These are phyloP conservation scores for Penicillium paxilli DNA, from an alignment of 495 filamentous ascomycete genomes.

Conservation along the genomic window DNA sequence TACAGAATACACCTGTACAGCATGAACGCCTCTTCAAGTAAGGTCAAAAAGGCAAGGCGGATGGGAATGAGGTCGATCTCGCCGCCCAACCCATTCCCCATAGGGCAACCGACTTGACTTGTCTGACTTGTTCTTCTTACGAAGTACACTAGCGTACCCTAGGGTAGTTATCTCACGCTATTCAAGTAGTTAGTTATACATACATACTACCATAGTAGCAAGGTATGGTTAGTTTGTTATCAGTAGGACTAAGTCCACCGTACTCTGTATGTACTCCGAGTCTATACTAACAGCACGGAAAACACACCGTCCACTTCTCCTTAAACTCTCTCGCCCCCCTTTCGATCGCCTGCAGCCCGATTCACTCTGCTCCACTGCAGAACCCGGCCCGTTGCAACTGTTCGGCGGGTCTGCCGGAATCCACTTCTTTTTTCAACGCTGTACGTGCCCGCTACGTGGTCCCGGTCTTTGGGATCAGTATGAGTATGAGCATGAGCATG, in stretches of 20 bases:
- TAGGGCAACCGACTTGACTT: not conserved
- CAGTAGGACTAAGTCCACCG: too few relatives aligned
- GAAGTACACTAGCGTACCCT: too few relatives aligned
- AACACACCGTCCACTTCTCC: not conserved
- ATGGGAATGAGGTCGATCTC: constrained; percentile 9
- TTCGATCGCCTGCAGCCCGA: constrained; percentile 8
- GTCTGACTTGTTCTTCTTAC: too few relatives aligned
- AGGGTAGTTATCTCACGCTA: too few relatives aligned
- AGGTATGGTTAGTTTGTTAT: too few relatives aligned
- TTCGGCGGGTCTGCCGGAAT: constrained; percentile 12
- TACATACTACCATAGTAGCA: too few relatives aligned
- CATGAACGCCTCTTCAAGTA: not conserved
- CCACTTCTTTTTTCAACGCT: constrained; percentile 1
- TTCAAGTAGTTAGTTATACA: too few relatives aligned
- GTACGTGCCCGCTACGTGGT: not conserved
- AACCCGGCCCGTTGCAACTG: constrained; percentile 8
- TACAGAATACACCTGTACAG: not conserved
- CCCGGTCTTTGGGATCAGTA: not conserved
- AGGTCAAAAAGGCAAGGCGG: constrained; percentile 1
- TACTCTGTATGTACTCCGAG: too few relatives aligned
- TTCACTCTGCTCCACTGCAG: constrained; percentile 6
- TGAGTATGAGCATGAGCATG: too few relatives aligned
- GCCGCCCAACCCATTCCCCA: constrained; percentile 6
- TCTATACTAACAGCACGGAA: not conserved
- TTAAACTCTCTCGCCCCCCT: constrained; percentile 2